Percentiles rank a stretch among this genome's conserved stretches.
Evolutionary conservation across 768 basidiomycete species (phyloP).

Genomic region (Imleria badia): DNA sequence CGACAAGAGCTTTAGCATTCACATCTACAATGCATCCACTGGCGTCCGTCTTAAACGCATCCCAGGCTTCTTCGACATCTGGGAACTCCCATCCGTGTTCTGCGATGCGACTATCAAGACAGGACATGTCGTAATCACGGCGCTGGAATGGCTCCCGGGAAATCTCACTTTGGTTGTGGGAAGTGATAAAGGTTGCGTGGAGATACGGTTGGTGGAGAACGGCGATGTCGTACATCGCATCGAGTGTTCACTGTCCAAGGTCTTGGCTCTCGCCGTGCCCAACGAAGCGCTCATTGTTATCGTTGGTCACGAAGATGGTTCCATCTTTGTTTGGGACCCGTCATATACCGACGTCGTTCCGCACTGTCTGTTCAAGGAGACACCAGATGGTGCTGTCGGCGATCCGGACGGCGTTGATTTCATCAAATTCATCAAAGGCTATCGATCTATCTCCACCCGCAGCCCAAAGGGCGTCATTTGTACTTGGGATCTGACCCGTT

Average conservation of each 20-base stretch:
- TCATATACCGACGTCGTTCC: background rate
- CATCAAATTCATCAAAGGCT: conserved; percentile 10
- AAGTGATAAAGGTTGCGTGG: conserved; percentile 10
- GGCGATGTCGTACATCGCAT: conserved; percentile 9
- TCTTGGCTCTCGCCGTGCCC: conserved; percentile 13
- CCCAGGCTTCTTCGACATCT: conserved; percentile 16
- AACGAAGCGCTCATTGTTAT: conserved; percentile 8
- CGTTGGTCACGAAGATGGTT: conserved; percentile 14
- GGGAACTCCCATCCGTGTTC: conserved; percentile 12
- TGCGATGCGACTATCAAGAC: conserved; percentile 10
- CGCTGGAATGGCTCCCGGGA: conserved; percentile 15
- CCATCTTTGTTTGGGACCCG: conserved; percentile 19
- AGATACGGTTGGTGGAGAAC: conserved; percentile 14
- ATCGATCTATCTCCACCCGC: conserved; percentile 9
- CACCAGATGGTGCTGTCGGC: background rate
- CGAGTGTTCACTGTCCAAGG: conserved; percentile 2
- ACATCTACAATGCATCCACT: conserved; percentile 15
- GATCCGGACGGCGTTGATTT: conserved; percentile 6
- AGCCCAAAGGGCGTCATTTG: conserved; percentile 13
- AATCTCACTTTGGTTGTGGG: conserved; percentile 5
- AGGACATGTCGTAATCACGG: conserved; percentile 10
- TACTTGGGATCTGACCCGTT: conserved; percentile 15
- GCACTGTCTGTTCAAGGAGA: conserved; percentile 2
- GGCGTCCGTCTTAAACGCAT: conserved; percentile 17
- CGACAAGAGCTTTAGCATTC: conserved; percentile 14